These are phyloP conservation scores for Venturiaceae sp. DNA, from an alignment of 2,329 filamentous ascomycete species.

Conservation along the genomic window DNA sequence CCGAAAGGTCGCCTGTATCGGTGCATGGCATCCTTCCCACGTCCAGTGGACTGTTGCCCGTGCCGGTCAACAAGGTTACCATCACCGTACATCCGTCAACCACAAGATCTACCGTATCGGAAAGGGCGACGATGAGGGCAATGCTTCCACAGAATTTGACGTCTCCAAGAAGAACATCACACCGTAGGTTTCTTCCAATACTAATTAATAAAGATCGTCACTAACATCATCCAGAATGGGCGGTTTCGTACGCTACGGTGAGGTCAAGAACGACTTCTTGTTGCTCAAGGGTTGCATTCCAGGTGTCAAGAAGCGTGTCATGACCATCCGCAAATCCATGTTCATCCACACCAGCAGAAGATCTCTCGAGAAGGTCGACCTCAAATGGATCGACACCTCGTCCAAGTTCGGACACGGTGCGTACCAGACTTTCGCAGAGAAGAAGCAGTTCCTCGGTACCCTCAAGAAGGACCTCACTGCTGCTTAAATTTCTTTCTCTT, in stretches of 20 bases:
- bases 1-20: slow-evolving; percentile 99
- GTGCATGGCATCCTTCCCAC: slow-evolving; percentile 99
- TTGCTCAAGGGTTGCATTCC: slow-evolving; percentile 97
- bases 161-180: slow-evolving; percentile 99
- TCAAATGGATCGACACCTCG: slow-evolving; percentile 99
- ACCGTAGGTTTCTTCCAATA: slow-evolving; percentile 60
- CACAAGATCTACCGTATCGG: slow-evolving; percentile 99
- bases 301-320: slow-evolving; percentile 98
- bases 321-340: slow-evolving; percentile 98
- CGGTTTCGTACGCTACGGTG: slow-evolving; percentile 98
- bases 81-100: slow-evolving; percentile 99
- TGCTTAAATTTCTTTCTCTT: slow-evolving; percentile 3
- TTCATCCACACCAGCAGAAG: slow-evolving; percentile 93
- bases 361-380: slow-evolving; percentile 96
- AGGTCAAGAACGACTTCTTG: slow-evolving; percentile 98
- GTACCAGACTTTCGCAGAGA: slow-evolving; percentile 97
- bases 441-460: slow-evolving; percentile 93
- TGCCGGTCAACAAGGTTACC: slow-evolving; percentile 99
- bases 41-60: slow-evolving; percentile 99
- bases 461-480: slow-evolving; percentile 88
- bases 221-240: slow-evolving; percentile 60
- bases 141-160: slow-evolving; percentile 90
- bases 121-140: slow-evolving; percentile 82
- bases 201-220: neutral
- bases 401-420: slow-evolving; percentile 99